phyloP scores from a whole-genome alignment of 2,329 filamentous ascomycete species.

The Aspergillus sp. region DNA sequence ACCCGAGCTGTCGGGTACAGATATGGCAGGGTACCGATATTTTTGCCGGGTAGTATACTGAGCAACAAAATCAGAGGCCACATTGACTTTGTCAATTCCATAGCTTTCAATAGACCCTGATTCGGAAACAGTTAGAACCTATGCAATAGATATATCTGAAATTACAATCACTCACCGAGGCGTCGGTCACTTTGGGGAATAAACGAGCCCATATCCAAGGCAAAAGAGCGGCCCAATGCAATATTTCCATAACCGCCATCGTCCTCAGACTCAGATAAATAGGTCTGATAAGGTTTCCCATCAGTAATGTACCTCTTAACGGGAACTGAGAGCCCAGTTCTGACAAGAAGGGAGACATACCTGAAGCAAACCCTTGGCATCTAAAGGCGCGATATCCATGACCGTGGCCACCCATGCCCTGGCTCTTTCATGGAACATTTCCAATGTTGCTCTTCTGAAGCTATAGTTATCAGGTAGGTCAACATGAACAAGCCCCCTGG shows the following conservation, averaged over 20 bases:
- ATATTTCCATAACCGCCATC: slow-evolving; percentile 86
- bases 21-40: slow-evolving; percentile 75
- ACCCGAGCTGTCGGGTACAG: slow-evolving; percentile 26
- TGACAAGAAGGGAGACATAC: slow-evolving; percentile 13
- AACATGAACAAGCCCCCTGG: slow-evolving; percentile 68
- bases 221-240: slow-evolving; percentile 86
- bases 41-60: slow-evolving; percentile 96
- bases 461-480: slow-evolving; percentile 90
- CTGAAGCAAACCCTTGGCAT: slow-evolving; percentile 86
- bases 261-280: slow-evolving; percentile 89
- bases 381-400: slow-evolving; percentile 76
- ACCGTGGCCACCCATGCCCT: slow-evolving; percentile 71
- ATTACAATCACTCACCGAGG: slow-evolving; percentile 42
- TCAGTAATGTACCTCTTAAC: slow-evolving; percentile 1
- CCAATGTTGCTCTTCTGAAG: slow-evolving; percentile 70
- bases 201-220: slow-evolving; percentile 78
- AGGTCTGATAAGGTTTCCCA: slow-evolving; percentile 52
- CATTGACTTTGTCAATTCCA: slow-evolving; percentile 70
- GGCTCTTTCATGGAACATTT: slow-evolving; percentile 66
- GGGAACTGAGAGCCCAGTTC: background rate
- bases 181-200: slow-evolving; percentile 82
- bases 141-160: background rate
- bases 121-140: slow-evolving; percentile 2
- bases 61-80: slow-evolving; percentile 89
- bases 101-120: slow-evolving; percentile 63